Evolutionary conservation across 192 early-diverging fungal species (phyloP), one percentile per base, ranked within the genome.

Genomic region (Obelidium mucronatum): DNA sequence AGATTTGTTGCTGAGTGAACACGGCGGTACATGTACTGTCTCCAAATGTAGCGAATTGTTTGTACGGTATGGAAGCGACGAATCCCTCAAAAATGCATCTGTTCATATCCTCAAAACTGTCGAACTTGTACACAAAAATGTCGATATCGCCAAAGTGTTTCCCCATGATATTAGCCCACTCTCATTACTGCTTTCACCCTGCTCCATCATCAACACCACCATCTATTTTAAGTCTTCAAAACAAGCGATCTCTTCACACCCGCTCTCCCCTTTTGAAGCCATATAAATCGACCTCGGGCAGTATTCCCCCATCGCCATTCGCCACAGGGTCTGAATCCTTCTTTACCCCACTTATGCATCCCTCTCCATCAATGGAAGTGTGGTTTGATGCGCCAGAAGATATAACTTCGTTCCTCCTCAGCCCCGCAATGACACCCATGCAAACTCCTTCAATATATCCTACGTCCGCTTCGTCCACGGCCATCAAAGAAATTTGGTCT

Each of bases 331-430:
- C 48, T 24, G 35, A 48, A 24, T 40, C 74, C 37, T 42, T 69
- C 48, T 56, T 40, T 52, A 51, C 52, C 48, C 59, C 74, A 24
- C 22, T 54, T 1, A 13, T 71, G 13, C 19, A 75, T 19, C 40
- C 40, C 40, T 40, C 24, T 54, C 58, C 54, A 15, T 33, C 13
- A 6, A 60, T 56, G 42, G 84, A 85, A 55, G 73, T 81, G 1
- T 85, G 84, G 84, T 82, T 76, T 77, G 84, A 85, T 54, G 84
- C 84, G 15, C 62, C 77, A 2, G 80, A 85, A 40, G 76, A 60
- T 17, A 58, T 72, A 30, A 8, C 26, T 4, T 19, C 66, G 5
- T 62, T 71, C 39, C 34, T 71, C 6, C 35, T 62, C 31, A 68
- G 56, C 22, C 51, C 64, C 17, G 79, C 79, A 26, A 81, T 85